phyloP scores from a whole-genome alignment of 116 monocot species.

The Posidonia oceanica region DNA sequence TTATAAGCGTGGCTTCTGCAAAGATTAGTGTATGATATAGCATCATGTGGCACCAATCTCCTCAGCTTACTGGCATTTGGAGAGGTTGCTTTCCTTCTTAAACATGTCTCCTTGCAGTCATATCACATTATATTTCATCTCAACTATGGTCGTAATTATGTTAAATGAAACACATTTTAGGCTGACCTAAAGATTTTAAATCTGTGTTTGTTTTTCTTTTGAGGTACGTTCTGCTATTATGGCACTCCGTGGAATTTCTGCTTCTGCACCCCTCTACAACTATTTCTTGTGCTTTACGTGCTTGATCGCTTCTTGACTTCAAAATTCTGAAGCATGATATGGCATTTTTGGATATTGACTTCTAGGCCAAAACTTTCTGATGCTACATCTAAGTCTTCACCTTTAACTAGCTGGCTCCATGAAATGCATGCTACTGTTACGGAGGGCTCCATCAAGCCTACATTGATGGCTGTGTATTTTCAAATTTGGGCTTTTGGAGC shows the following conservation, averaged over 20 bases:
- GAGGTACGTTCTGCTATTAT: slow-evolving; percentile 17
- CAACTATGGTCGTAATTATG: neutral
- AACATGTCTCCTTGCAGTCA: neutral
- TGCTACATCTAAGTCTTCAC: neutral
- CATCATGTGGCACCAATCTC: slow-evolving; percentile 11
- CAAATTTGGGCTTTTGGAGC: too few species aligned
- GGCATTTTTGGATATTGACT: slow-evolving; percentile 1
- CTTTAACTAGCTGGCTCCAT: neutral
- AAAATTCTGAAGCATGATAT: slow-evolving; percentile 4
- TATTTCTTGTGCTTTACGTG: slow-evolving; percentile 10
- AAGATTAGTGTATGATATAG: slow-evolving; percentile 1
- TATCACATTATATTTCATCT: neutral
- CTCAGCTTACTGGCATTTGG: slow-evolving; percentile 20
- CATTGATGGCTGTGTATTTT: too few species aligned
- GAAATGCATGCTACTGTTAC: neutral
- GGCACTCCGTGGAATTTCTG: slow-evolving; percentile 11
- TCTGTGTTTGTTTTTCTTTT: slow-evolving; percentile 11
- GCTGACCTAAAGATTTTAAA: slow-evolving; percentile 1
- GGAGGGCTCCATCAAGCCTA: too few species aligned
- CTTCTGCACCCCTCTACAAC: slow-evolving; percentile 7
- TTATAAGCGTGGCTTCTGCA: slow-evolving; percentile 1
- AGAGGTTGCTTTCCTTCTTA: slow-evolving; percentile 16
- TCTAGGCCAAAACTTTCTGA: neutral
- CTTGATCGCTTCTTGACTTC: neutral
- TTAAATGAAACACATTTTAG: neutral